Conservation (phyloP, 2,329 filamentous ascomycete species). For the Trichophyton benhamiae region DNA sequence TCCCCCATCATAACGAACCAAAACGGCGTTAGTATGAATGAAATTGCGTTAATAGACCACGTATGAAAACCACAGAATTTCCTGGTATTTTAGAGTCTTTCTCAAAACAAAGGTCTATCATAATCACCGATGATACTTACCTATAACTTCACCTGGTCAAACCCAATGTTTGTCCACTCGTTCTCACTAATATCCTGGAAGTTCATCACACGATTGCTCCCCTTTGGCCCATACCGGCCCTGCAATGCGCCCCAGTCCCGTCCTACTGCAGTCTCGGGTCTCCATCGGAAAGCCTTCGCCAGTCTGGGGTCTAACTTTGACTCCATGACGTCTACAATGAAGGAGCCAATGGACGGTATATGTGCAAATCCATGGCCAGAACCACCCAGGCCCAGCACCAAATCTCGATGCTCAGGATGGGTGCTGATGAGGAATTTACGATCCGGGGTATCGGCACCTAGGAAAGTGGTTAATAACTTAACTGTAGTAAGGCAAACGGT, state of each 20-base stretch:
- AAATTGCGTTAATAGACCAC: background rate
- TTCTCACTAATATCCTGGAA: background rate
- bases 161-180: background rate
- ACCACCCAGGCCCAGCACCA: slow-evolving; percentile 40
- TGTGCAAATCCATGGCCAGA: slow-evolving; percentile 44
- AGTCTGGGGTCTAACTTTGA: slow-evolving; percentile 33
- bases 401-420: slow-evolving; percentile 34
- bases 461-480: slow-evolving; percentile 28
- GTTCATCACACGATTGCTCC: background rate
- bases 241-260: background rate
- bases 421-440: slow-evolving; percentile 41
- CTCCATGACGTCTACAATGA: slow-evolving; percentile 40
- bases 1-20: background rate
- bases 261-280: slow-evolving; percentile 22
- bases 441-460: slow-evolving; percentile 44
- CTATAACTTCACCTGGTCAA: background rate
- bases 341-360: slow-evolving; percentile 39
- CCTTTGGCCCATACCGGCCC: background rate
- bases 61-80: background rate
- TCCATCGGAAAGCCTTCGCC: slow-evolving; percentile 37
- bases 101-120: background rate
- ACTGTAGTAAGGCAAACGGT: background rate
- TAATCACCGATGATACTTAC: background rate
- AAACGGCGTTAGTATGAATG: background rate
- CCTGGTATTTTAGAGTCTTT: too few species aligned